Evolutionary conservation across 805 yeast genomes (phyloP), one percentile per base, ranked within the genome.

Genomic region (Wickerhamiella qilinensis): DNA sequence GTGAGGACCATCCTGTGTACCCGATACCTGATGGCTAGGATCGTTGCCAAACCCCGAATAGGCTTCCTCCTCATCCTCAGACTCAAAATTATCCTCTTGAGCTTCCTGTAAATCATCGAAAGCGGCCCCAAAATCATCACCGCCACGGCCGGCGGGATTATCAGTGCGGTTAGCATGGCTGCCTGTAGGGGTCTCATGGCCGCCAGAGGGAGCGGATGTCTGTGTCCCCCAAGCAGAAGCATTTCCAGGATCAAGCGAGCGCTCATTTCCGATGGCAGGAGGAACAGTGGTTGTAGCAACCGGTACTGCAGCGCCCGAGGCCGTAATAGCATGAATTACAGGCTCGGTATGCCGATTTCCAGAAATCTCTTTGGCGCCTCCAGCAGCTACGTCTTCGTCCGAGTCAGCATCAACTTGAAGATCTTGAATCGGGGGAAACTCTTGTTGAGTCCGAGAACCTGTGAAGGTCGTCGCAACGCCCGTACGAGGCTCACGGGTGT

Each of bases 51-150:
- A 34, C 49, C 48, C 30, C 47, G 45, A 37, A 45, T 53, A 36
- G n/a, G 34, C 41, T 46, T 43, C 45, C 4, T 38, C 37, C 7
- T 46, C 50, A 18, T 28, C 30, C 15, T 14, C 30, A 12, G 30
- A 28, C 15, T 31, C 38, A 17, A 19, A 21, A 8, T 12, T 35
- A 27, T 50, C 55, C 31, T 48, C 55, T 30, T 61, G 64, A 15
- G 64, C 64, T 34, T 64, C 67, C 43, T 65, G 67, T 18, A 54
- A 46, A 31, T 53, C 56, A 30, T 45, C 50, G 36, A 54, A 54
- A 16, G 48, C 58, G 24, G 46, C 52, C 4, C 46, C 52, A 36
- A 54, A 54, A 19, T 52, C 56, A 39, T 50, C 61, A 19, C 37
- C 35, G 11, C 41, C 36, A 17, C 17, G 33, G 17, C 7, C 20